These are phyloP conservation scores for Juglanconis oblonga DNA, from an alignment of 2,329 filamentous ascomycete genomes.

Conservation along the genomic window DNA sequence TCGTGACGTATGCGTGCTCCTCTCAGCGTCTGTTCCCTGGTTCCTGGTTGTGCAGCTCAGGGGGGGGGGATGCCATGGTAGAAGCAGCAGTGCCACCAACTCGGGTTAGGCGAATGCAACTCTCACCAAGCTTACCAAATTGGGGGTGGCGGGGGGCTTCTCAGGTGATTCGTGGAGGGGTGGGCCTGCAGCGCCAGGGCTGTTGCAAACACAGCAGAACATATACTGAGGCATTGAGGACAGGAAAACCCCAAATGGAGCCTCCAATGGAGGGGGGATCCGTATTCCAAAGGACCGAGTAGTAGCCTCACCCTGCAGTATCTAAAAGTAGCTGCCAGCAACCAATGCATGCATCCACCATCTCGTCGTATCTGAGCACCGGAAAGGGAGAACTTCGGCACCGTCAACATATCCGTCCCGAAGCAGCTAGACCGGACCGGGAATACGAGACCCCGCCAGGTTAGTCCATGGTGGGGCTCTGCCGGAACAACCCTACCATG, in stretches of 20 bases:
- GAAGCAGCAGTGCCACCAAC: slow-evolving; percentile 3
- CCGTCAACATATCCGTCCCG: background rate
- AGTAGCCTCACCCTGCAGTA: too few relatives aligned
- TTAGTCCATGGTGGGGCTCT: slow-evolving; percentile 1
- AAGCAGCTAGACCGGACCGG: slow-evolving; percentile 7
- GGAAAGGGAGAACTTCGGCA: background rate
- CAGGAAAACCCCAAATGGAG: too few relatives aligned
- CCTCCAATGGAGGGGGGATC: too few relatives aligned
- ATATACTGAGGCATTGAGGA: too few relatives aligned
- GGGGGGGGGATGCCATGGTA: background rate
- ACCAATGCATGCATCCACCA: too few relatives aligned
- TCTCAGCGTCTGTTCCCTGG: slow-evolving; percentile 1
- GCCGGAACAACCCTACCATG: background rate
- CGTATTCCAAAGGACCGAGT: too few relatives aligned
- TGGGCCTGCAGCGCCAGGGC: background rate
- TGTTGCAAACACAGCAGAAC: background rate
- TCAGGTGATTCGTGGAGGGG: background rate
- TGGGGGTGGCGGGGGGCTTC: background rate
- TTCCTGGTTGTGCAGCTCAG: slow-evolving; percentile 9
- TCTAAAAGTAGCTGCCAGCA: too few relatives aligned
- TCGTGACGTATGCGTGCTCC: slow-evolving; percentile 17
- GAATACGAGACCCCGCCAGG: slow-evolving; percentile 8
- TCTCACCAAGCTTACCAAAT: background rate
- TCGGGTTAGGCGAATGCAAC: slow-evolving; percentile 8
- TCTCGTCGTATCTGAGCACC: too few relatives aligned